Evolutionary conservation across 2,329 filamentous ascomycete genomes (phyloP).

Genomic region (Chaetomiaceae sp.): DNA sequence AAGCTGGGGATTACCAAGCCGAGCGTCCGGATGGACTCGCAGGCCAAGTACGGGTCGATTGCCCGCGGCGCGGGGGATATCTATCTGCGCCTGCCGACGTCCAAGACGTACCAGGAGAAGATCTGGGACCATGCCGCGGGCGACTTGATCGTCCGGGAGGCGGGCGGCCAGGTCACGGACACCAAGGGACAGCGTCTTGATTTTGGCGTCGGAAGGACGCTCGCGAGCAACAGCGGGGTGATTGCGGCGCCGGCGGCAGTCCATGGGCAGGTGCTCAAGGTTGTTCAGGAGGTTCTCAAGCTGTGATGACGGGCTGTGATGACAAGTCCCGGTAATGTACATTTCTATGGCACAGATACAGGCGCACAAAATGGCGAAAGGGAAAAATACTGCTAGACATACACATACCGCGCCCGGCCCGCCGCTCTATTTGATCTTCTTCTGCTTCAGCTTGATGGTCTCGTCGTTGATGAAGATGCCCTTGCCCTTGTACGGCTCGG

Average conservation of each 20-base stretch:
- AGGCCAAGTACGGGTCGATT: conserved; percentile 96
- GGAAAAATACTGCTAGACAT: conserved; percentile 18
- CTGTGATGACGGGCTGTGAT: conserved; percentile 31
- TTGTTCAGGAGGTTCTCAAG: conserved; percentile 72
- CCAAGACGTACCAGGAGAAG: conserved; percentile 89
- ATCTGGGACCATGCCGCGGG: conserved; percentile 99
- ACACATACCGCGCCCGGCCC: conserved; percentile 14
- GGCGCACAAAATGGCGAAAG: conserved; percentile 1
- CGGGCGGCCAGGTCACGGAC: conserved; percentile 88
- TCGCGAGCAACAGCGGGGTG: conserved; percentile 88
- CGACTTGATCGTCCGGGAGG: conserved; percentile 89
- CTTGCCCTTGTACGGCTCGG: conserved; percentile 99
- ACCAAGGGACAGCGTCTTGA: conserved; percentile 79
- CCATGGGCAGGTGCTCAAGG: conserved; percentile 71
- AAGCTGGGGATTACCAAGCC: conserved; percentile 82
- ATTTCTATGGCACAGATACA: conserved; percentile 24
- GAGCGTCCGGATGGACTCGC: conserved; percentile 95
- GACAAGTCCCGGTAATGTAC: conserved; percentile 22
- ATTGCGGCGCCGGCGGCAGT: conserved; percentile 77
- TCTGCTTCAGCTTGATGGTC: conserved; percentile 96
- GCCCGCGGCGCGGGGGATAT: conserved; percentile 91
- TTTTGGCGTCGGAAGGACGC: conserved; percentile 79
- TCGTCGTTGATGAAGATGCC: conserved; percentile 97
- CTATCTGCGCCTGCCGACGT: conserved; percentile 81
- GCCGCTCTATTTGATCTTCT: conserved; percentile 88